Conservation (phyloP, 495 filamentous ascomycete species). For the Trichoderma orchidacearum region DNA sequence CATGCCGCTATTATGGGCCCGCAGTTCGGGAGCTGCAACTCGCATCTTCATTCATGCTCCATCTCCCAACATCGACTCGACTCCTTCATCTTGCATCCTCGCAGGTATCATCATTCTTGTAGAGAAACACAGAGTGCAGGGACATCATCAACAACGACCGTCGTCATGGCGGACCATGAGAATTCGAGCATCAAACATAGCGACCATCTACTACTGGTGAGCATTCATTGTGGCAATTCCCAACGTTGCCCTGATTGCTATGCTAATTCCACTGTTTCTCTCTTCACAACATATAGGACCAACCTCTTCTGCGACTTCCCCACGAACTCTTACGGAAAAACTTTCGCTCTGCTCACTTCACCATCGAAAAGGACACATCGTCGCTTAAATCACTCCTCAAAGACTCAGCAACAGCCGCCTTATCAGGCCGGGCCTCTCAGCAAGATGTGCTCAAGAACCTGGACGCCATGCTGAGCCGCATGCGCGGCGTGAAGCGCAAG, state of each 20-base stretch:
- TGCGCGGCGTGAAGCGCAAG: constrained; percentile 80
- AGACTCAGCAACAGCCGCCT: constrained; percentile 51
- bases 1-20: too few relatives aligned
- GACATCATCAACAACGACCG: not conserved
- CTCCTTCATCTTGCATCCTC: too few relatives aligned
- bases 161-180: constrained; percentile 28
- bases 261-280: constrained; percentile 1
- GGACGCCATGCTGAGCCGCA: constrained; percentile 69
- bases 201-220: constrained; percentile 33
- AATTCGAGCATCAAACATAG: constrained; percentile 31
- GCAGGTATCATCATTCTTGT: too few relatives aligned
- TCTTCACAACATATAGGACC: constrained; percentile 52
- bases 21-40: too few relatives aligned
- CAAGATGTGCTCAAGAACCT: constrained; percentile 62
- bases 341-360: constrained; percentile 74
- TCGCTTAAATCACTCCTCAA: constrained; percentile 55
- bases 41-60: too few relatives aligned
- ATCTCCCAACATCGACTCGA: too few relatives aligned
- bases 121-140: too few relatives aligned
- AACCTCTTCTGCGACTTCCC: constrained; percentile 85
- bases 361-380: constrained; percentile 66
- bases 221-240: constrained; percentile 2
- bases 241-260: constrained; percentile 1
- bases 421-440: constrained; percentile 43
- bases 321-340: constrained; percentile 85